These are phyloP conservation scores for Mitragyna speciosa DNA, from an alignment of 257 asterid genomes.

Conservation along the genomic window DNA sequence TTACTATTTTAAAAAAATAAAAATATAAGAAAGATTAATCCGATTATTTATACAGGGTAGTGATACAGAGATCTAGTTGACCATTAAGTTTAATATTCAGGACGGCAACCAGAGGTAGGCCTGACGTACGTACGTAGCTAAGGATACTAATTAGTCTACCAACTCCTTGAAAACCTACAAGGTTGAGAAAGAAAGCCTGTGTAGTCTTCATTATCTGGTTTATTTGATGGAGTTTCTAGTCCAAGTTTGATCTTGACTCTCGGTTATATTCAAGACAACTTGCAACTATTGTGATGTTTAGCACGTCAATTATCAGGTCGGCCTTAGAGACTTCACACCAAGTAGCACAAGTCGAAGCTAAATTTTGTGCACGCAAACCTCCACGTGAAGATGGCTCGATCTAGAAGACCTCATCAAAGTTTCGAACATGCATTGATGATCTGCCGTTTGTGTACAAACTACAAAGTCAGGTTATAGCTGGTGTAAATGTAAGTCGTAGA, in stretches of 20 bases:
- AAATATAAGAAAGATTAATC: too few relatives aligned
- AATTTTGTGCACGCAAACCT: background rate
- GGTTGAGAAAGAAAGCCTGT: background rate
- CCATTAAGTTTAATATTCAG: background rate
- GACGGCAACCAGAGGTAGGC: background rate
- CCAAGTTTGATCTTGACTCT: background rate
- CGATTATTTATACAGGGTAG: background rate
- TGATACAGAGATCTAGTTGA: background rate
- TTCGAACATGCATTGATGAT: background rate
- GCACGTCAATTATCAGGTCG: background rate
- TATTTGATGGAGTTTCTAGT: background rate
- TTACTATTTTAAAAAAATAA: too few relatives aligned
- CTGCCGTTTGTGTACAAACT: background rate
- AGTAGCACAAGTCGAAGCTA: background rate
- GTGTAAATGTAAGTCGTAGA: background rate
- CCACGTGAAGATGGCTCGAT: background rate
- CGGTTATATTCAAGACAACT: background rate
- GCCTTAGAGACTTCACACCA: background rate
- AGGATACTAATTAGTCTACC: background rate
- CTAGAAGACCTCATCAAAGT: slow-evolving; percentile 1
- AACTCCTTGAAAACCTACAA: slow-evolving; percentile 4
- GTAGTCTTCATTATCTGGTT: background rate
- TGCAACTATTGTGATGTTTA: background rate
- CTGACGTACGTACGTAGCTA: background rate
- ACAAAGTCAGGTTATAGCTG: background rate